Evolutionary conservation across 768 basidiomycete species (phyloP), one percentile per base, ranked within the genome.

Genomic region (Suillus clintonianus): DNA sequence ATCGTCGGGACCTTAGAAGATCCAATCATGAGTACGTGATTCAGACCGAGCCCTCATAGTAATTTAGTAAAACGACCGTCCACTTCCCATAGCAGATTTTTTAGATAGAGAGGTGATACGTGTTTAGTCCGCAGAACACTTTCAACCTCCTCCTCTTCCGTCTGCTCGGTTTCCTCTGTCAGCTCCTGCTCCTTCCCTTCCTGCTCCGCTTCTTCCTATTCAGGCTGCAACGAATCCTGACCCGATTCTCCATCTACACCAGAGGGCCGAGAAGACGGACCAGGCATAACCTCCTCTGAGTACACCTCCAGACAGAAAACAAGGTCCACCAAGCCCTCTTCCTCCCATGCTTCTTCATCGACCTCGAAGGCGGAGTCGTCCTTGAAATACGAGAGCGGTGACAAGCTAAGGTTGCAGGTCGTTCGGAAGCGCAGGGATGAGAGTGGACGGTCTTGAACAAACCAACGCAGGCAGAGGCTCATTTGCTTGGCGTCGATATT

Each of bases 401-500:
- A n/a, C n/a, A n/a, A n/a, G n/a, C n/a, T n/a, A n/a, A 56, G 55
- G 37, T 56, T 56, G 55, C 55, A 56, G 14, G 37, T 37, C 36
- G 55, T 56, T 56, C 36, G 37, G 37, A 56, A 56, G 27, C n/a
- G n/a, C n/a, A n/a, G n/a, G n/a, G n/a, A n/a, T n/a, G n/a, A n/a
- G n/a, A n/a, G n/a, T n/a, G n/a, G n/a, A n/a, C n/a, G n/a, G n/a
- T n/a, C n/a, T n/a, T n/a, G n/a, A n/a, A n/a, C n/a, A n/a, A n/a
- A n/a, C n/a, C n/a, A n/a, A n/a, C n/a, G n/a, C n/a, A n/a, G n/a
- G n/a, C n/a, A n/a, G n/a, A n/a, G n/a, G n/a, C n/a, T n/a, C n/a
- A n/a, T n/a, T n/a, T n/a, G n/a, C n/a, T n/a, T n/a, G n/a, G n/a
- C n/a, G n/a, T n/a, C n/a, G n/a, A n/a, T n/a, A n/a, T n/a, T n/a